These are phyloP conservation scores for Myrica gale DNA, from an alignment of 306 rosid species.

Conservation along the genomic window DNA sequence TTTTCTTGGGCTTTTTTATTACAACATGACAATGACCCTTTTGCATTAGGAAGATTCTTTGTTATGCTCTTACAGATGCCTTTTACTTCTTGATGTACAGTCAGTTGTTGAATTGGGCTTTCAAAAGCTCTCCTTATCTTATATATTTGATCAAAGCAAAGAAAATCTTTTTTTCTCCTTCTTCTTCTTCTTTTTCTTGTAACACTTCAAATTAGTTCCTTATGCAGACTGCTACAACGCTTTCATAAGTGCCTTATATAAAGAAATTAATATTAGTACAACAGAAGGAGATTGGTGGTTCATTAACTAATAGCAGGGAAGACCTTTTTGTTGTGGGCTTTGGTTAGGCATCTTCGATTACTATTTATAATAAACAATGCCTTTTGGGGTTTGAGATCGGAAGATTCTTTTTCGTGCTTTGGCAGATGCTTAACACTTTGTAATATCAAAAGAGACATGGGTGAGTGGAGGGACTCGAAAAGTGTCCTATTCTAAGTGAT, in stretches of 20 bases:
- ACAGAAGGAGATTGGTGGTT: neutral
- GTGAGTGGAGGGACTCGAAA: neutral
- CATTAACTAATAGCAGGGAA: neutral
- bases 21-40: neutral
- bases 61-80: slow-evolving; percentile 7
- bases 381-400: slow-evolving; percentile 1
- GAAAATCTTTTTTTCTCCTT: neutral
- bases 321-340: neutral
- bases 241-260: neutral
- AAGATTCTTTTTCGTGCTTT: slow-evolving; percentile 51
- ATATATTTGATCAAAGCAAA: slow-evolving; percentile 3
- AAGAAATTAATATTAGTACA: neutral
- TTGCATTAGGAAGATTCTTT: slow-evolving; percentile 8
- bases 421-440: slow-evolving; percentile 37
- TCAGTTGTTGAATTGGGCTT: neutral
- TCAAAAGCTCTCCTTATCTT: neutral
- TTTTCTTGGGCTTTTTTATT: slow-evolving; percentile 1
- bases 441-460: slow-evolving; percentile 28
- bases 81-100: slow-evolving; percentile 2
- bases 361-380: too few relatives aligned
- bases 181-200: neutral
- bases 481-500: too few relatives aligned
- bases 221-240: neutral
- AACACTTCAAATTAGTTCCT: neutral
- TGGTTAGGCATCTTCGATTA: too few relatives aligned